Conservation (phyloP, 257 asterid species). For the Solanum medicagineum region DNA sequence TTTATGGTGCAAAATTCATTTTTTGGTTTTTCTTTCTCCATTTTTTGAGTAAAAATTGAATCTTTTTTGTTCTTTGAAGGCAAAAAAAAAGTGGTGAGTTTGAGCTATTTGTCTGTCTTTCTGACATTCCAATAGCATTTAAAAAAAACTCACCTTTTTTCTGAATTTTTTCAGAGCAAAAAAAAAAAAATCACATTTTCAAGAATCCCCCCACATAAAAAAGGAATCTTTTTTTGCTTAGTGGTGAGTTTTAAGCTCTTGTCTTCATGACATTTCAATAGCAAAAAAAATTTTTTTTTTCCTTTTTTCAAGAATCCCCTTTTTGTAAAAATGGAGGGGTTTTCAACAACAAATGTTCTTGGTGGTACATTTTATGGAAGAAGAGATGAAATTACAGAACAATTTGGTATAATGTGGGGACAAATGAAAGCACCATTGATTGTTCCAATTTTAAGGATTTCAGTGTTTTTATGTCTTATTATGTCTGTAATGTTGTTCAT, state of each 20-base stretch:
- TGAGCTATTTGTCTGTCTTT: conserved; percentile 28
- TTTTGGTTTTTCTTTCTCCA: neutral
- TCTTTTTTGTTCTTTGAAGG: neutral
- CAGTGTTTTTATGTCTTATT: conserved; percentile 40
- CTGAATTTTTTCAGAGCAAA: neutral
- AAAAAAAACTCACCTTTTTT: neutral
- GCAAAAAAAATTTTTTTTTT: too few relatives aligned
- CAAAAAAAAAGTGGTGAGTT: conserved; percentile 3
- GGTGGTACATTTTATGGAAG: conserved; percentile 30
- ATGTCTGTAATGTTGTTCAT: conserved; percentile 84
- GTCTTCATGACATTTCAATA: neutral
- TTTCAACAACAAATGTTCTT: conserved; percentile 21
- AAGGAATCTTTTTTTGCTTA: neutral
- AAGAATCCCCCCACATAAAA: neutral
- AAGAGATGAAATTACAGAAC: conserved; percentile 38
- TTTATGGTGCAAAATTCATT: neutral
- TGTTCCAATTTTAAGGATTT: conserved; percentile 53
- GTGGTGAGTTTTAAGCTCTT: neutral
- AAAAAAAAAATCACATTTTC: neutral
- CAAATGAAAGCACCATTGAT: conserved; percentile 77
- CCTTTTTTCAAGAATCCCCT: conserved; percentile 16
- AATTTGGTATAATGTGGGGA: conserved; percentile 46
- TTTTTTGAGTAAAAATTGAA: neutral
- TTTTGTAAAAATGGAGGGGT: conserved; percentile 39
- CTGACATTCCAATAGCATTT: conserved; percentile 37